Evolutionary conservation across 2,329 filamentous ascomycete genomes (phyloP), one percentile per base, ranked within the genome.

Genomic region (Calonectria hongkongensis): DNA sequence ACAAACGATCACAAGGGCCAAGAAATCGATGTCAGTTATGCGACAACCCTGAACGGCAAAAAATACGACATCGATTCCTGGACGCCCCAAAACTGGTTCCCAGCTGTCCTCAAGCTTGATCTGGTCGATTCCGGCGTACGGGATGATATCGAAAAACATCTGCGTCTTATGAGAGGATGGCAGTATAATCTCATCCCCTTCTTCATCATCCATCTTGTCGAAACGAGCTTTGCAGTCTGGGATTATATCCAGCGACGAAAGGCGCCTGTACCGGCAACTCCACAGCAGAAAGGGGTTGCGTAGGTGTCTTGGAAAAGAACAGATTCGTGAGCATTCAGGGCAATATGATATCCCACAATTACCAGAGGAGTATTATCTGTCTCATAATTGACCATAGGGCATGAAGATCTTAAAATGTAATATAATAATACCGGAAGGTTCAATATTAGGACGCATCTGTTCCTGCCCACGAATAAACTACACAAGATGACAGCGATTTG

Each of bases 151-250:
- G 67, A 54, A 6, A 68, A 56, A 2, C 78, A 79, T 15, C n/a
- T 81, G 6, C 76, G 72, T 9, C 36, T 81, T 39, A 81, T 81
- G 73, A 64, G 72, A 1, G 80, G 80, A 3, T 81, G 80, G 80
- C 78, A 81, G 39, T 81, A 79, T 27, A 81, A 81, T 39, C 66
- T 81, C 2, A 81, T 81, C 12, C 80, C 79, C 1, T 79, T 81
- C 66, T 81, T 81, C n/a, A 43, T 80, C 0, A 47, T 81, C 3
- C 79, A 81, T 33, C 68, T 81, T 4, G 48, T 50, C 2, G 79
- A 81, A 21, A 81, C 80, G 2, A 66, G 56, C 2, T 48, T 81
- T 45, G 78, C 79, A 2, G 33, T 79, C 1, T 75, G 74, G 73
- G 80, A 81, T 27, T 76, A 68, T 0, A 62, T 73, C 50, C 48